Evolutionary conservation across 139 green algal genomes (phyloP).

Genomic region (Coelastrella sp.): DNA sequence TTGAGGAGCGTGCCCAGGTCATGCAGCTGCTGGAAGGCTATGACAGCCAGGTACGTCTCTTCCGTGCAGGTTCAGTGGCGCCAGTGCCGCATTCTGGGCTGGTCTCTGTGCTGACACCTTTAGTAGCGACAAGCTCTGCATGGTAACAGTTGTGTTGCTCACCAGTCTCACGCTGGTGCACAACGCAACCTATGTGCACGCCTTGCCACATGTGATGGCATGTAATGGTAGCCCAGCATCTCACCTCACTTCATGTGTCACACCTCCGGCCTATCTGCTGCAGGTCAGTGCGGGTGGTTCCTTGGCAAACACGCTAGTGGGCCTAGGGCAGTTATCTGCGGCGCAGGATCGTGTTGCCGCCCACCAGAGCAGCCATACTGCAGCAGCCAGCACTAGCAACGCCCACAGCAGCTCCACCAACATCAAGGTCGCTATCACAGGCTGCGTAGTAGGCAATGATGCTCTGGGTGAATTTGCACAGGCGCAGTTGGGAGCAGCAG

Average conservation of each 20-base stretch:
- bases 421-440: conserved; percentile 81
- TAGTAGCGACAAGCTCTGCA: no score
- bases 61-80: background rate
- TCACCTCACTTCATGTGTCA: no score
- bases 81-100: no score
- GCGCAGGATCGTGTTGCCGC: background rate
- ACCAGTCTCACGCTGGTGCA: no score
- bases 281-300: conserved; percentile 88
- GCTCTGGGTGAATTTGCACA: conserved; percentile 79
- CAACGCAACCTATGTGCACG: no score
- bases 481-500: conserved; percentile 72
- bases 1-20: conserved; percentile 63
- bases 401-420: conserved; percentile 1
- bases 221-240: no score
- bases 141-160: no score
- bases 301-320: conserved; percentile 93
- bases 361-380: conserved; percentile 49
- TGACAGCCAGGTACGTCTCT: conserved; percentile 48
- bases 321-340: conserved; percentile 74
- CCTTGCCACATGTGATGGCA: no score
- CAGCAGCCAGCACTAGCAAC: conserved; percentile 30
- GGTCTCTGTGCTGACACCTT: no score
- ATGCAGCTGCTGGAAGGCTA: conserved; percentile 64
- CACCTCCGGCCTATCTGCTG: no score
- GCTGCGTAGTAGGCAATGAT: conserved; percentile 75